Base-by-base conservation (phyloP, 352 stramenopile genomes). In the Phytophthora boehmeriae region DNA sequence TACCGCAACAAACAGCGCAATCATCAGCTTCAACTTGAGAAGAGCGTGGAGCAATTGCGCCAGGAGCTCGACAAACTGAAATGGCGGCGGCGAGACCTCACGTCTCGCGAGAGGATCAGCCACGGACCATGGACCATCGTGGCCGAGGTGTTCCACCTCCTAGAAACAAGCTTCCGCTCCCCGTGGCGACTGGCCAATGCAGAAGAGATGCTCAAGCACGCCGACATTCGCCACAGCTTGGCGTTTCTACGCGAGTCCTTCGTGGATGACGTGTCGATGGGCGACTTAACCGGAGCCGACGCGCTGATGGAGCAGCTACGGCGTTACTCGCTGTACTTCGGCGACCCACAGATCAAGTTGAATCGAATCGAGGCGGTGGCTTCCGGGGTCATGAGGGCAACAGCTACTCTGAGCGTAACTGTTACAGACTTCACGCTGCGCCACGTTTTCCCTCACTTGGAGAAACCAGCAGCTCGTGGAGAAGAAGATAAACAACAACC, bases 1-100 rank as follows among this genome's bases (percentile, higher is more conserved):
- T 68, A 63, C 32, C 60, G 47, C 10, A 34, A 49, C n/a, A 68
- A 50, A 25, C 52, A 62, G 22, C 50, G 30, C 1, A 35, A 20
- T 4, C 13, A 20, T 2, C 44, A 62, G 22, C 5, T 42, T 9
- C 34, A 58, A 2, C 39, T 68, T 17, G 52, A 68, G 30, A 2
- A 27, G 11, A 55, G 11, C 9, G 52, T 63, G 8, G 25, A 47
- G 16, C 22, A 35, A 23, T 35, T 60, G 8, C 56, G 11, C 6
- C 20, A 41, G 9, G 38, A 56, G 35, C 10, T 56, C 5, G 25
- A 54, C 14, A n/a, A 14, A 5, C 30, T 56, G 27, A 50, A 63
- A 9, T 9, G 22, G 6, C 23, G 20, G 5, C 23, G n/a, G 1
- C 43, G n/a, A 22, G 22, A 54, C n/a, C 10, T 45, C 11, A 36